phyloP scores from a whole-genome alignment of 768 basidiomycete species.

The Gymnopilus junonius region DNA sequence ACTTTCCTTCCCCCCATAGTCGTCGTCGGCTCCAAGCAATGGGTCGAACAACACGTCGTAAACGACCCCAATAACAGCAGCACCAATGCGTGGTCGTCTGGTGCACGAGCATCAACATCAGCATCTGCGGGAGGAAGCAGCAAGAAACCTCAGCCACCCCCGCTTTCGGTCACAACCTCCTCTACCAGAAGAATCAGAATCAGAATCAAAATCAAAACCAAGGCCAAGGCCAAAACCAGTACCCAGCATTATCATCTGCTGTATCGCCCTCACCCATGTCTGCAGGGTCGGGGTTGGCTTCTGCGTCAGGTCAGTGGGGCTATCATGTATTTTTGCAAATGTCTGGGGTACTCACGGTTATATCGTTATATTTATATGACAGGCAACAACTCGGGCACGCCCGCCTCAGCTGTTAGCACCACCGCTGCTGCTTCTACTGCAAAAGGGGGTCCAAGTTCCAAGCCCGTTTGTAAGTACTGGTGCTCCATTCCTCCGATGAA shows the following conservation, averaged over 20 bases:
- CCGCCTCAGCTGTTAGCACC: background rate
- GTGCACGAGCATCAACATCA: no score
- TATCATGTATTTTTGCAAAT: background rate
- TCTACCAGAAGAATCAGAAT: no score
- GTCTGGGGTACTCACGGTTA: background rate
- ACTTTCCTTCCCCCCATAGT: background rate
- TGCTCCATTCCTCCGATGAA: background rate
- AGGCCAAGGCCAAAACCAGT: background rate
- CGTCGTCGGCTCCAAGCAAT: conserved; percentile 45
- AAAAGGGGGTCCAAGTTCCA: background rate
- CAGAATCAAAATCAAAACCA: no score
- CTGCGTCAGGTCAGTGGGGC: background rate
- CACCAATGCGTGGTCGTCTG: no score
- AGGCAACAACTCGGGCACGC: background rate
- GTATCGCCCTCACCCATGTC: background rate
- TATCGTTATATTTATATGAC: background rate
- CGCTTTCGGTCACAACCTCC: background rate
- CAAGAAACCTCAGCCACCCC: no score
- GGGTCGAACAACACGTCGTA: conserved; percentile 31
- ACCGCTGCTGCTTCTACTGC: no score
- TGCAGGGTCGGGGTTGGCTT: background rate
- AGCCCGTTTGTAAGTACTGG: conserved; percentile 1
- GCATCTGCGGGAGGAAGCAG: conserved; percentile 18
- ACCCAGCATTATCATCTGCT: background rate
- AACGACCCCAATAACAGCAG: no score